Percentiles rank a stretch among this genome's conserved stretches.
These are phyloP conservation scores for Mikania micrantha DNA, from an alignment of 129 eudicot species.

Conservation along the genomic window DNA sequence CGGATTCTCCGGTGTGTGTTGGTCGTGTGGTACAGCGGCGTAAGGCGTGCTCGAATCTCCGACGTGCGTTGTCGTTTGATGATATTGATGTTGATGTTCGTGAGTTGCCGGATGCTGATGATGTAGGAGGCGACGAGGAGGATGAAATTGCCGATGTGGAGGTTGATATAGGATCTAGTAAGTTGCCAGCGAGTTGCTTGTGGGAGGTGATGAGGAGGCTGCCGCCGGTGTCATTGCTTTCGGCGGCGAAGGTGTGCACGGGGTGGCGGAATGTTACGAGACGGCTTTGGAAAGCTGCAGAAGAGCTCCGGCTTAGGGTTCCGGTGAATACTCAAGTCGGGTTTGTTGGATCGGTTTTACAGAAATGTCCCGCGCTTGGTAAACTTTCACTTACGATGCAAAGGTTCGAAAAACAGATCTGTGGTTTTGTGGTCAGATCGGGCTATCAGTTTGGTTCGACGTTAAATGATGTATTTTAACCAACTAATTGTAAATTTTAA, in stretches of 20 bases:
- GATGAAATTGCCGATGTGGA: conserved; percentile 18
- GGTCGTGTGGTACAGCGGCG: conserved; percentile 28
- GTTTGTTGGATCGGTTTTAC: conserved; percentile 73
- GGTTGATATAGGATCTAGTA: conserved; percentile 31
- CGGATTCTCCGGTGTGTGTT: conserved; percentile 27
- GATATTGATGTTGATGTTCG: conserved; percentile 37
- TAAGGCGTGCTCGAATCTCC: conserved; percentile 31
- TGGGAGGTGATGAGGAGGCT: conserved; percentile 77
- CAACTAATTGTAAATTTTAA: background rate
- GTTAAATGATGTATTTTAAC: background rate
- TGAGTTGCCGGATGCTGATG: conserved; percentile 27
- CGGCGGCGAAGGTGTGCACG: conserved; percentile 77
- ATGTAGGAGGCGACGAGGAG: conserved; percentile 18
- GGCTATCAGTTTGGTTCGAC: background rate
- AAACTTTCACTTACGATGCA: conserved; percentile 76
- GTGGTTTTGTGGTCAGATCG: conserved; percentile 11
- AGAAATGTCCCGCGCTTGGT: conserved; percentile 63
- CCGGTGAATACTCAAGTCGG: conserved; percentile 58
- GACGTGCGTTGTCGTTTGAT: conserved; percentile 74
- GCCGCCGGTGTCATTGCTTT: conserved; percentile 66
- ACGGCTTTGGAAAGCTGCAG: conserved; percentile 73
- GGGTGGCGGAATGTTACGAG: conserved; percentile 77
- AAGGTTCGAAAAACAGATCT: conserved; percentile 63
- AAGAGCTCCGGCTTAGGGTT: conserved; percentile 79
- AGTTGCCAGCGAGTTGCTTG: conserved; percentile 45